phyloP scores from a whole-genome alignment of 2,329 filamentous ascomycete species.

The Cladophialophora yegresii region DNA sequence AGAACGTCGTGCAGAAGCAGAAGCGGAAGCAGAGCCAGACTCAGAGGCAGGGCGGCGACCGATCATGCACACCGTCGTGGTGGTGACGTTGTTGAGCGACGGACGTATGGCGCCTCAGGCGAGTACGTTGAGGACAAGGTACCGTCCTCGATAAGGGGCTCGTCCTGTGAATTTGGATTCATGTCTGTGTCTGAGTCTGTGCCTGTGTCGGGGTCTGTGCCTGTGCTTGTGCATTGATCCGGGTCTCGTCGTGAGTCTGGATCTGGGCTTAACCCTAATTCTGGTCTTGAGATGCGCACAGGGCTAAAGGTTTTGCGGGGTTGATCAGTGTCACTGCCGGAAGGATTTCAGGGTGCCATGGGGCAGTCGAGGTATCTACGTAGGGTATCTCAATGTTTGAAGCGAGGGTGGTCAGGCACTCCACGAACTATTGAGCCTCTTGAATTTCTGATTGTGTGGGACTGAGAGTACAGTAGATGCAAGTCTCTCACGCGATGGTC shows the following conservation, averaged over 20 bases:
- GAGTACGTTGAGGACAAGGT: constrained; percentile 1
- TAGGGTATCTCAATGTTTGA: background rate
- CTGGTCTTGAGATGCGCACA: too few relatives aligned
- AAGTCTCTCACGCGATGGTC: background rate
- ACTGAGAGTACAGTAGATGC: background rate
- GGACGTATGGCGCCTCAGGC: background rate
- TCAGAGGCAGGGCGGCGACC: too few relatives aligned
- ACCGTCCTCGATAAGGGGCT: background rate
- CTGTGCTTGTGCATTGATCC: background rate
- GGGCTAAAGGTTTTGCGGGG: background rate
- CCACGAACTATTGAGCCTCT: too few relatives aligned
- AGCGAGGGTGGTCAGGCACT: background rate
- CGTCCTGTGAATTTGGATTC: too few relatives aligned
- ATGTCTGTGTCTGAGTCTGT: background rate
- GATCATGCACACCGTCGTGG: background rate
- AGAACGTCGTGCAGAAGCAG: background rate
- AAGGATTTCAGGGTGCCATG: too few relatives aligned
- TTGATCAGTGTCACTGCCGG: background rate
- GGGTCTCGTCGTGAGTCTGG: background rate
- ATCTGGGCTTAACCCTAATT: background rate
- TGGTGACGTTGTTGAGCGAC: background rate
- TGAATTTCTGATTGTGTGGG: too few relatives aligned
- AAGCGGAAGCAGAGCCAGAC: background rate
- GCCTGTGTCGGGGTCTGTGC: background rate
- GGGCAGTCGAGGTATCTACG: background rate